Evolutionary conservation across 306 rosid genomes (phyloP).

Genomic region (Prunus armeniaca): DNA sequence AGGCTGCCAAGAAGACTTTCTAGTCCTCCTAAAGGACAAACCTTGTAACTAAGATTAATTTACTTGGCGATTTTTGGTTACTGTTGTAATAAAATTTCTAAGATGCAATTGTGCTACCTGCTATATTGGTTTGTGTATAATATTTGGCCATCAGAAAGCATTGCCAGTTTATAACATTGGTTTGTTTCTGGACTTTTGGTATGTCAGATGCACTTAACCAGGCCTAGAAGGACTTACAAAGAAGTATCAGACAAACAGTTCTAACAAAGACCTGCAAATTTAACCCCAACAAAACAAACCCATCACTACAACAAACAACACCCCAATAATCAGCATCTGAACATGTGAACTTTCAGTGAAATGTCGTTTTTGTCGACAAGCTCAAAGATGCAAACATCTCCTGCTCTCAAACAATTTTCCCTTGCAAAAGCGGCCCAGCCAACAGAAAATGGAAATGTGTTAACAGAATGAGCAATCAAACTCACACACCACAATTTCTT

Average conservation of each 20-base stretch:
- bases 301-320: neutral
- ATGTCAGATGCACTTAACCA: too few species aligned
- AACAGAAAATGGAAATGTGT: neutral
- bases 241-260: neutral
- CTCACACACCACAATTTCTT: constrained; percentile 9
- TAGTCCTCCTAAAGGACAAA: neutral
- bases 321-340: neutral
- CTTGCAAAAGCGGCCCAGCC: neutral
- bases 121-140: too few species aligned
- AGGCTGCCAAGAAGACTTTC: neutral
- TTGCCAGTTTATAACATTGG: too few species aligned
- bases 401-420: neutral
- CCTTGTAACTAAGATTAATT: neutral
- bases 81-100: neutral
- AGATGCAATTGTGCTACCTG: too few species aligned
- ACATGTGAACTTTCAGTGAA: neutral
- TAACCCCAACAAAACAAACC: neutral
- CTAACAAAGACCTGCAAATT: neutral
- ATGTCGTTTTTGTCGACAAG: neutral
- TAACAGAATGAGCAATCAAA: neutral
- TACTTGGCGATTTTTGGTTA: neutral
- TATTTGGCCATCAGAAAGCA: too few species aligned
- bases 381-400: neutral
- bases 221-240: too few species aligned
- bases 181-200: too few species aligned